Percentiles rank a stretch among this genome's conserved stretches.
phyloP scores from a whole-genome alignment of 345 rosid genomes.

The Hibiscus mutabilis region DNA sequence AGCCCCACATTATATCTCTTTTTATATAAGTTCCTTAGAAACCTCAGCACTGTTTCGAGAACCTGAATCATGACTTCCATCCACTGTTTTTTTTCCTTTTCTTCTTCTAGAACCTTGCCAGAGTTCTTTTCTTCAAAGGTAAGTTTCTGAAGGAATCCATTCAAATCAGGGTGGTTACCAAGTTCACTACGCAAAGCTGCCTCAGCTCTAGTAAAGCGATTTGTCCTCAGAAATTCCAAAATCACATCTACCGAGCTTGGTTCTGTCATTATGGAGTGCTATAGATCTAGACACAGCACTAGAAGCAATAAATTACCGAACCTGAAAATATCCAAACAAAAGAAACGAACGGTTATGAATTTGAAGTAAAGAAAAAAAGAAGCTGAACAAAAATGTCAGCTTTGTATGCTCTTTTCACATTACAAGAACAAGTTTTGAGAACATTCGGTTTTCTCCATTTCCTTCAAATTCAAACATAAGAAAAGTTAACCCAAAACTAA shows the following conservation, averaged over 20 bases:
- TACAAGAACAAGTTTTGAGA: neutral
- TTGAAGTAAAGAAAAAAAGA: too few species aligned
- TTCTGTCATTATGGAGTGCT: slow-evolving; percentile 52
- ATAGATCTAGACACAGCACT: slow-evolving; percentile 18
- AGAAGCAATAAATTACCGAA: slow-evolving; percentile 20
- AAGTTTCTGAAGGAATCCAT: slow-evolving; percentile 66
- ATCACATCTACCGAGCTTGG: slow-evolving; percentile 64
- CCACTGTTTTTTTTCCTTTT: slow-evolving; percentile 25
- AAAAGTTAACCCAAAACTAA: neutral
- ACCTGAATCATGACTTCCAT: slow-evolving; percentile 28
- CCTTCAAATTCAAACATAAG: neutral
- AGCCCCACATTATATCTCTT: slow-evolving; percentile 74
- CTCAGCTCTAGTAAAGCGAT: slow-evolving; percentile 83
- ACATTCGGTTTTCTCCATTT: neutral
- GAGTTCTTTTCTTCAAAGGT: slow-evolving; percentile 44
- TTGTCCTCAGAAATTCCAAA: slow-evolving; percentile 69
- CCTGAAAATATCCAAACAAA: slow-evolving; percentile 30
- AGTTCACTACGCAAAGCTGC: slow-evolving; percentile 92
- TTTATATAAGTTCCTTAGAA: slow-evolving; percentile 77
- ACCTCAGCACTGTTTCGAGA: slow-evolving; percentile 41
- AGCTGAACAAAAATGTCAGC: neutral
- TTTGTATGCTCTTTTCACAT: neutral
- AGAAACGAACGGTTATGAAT: neutral
- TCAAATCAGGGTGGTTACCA: slow-evolving; percentile 55
- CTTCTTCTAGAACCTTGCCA: slow-evolving; percentile 30